These are phyloP conservation scores for Moricandia moricandioides DNA, from an alignment of 345 rosid genomes.

Conservation along the genomic window DNA sequence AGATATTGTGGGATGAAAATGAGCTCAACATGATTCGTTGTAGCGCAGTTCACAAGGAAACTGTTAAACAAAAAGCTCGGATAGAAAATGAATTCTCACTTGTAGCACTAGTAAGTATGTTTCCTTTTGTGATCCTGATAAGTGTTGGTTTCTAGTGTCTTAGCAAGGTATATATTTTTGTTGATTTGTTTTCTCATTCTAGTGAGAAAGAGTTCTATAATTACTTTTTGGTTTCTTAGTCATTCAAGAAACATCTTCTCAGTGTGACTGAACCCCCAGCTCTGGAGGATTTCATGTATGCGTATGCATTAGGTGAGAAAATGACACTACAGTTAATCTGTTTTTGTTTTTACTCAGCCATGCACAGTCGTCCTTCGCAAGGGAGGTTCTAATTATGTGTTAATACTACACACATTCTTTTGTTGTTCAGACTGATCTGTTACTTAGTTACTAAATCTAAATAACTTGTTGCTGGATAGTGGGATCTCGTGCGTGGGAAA, in stretches of 20 bases:
- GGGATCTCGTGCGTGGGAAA: constrained; percentile 87
- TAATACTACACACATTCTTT: not conserved
- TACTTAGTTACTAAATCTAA: constrained; percentile 14
- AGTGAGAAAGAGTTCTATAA: not conserved
- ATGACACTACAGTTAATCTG: not conserved
- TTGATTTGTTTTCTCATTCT: not conserved
- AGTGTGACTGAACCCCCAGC: constrained; percentile 36
- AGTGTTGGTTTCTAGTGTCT: constrained; percentile 9
- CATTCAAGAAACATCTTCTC: constrained; percentile 37
- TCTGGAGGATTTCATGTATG: constrained; percentile 63
- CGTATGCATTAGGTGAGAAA: constrained; percentile 67
- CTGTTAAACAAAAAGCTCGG: constrained; percentile 53
- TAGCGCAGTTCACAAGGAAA: constrained; percentile 68
- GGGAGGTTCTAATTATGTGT: not conserved
- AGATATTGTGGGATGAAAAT: constrained; percentile 75
- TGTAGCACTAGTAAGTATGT: constrained; percentile 48
- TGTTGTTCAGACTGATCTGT: not conserved
- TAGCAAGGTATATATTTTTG: no score
- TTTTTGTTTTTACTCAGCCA: not conserved
- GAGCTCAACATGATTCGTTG: constrained; percentile 66
- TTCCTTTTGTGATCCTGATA: not conserved
- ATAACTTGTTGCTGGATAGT: constrained; percentile 50
- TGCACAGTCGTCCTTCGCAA: not conserved
- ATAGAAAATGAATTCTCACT: constrained; percentile 52
- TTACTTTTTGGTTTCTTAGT: constrained; percentile 42